Evolutionary conservation across 106 monocot species (phyloP), one percentile per base, ranked within the genome.

Genomic region (Dendrobium huoshanense): DNA sequence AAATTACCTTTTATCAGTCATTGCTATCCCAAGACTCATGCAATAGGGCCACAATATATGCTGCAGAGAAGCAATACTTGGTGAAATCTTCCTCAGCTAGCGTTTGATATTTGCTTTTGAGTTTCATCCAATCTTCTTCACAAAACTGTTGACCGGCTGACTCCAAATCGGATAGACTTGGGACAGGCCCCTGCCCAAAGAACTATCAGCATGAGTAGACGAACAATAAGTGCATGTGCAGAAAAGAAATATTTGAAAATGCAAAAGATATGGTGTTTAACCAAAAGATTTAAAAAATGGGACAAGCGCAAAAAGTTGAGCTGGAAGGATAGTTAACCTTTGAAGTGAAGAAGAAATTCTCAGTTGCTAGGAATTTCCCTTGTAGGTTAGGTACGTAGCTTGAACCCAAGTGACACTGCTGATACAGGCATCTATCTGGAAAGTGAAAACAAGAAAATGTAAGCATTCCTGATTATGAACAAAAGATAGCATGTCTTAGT

Each of bases 51-150:
- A 96, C 94, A 73, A 96, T 94, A 68, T 96, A 96, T 68, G 96
- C 96, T 78, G 94, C 88, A 79, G 96, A 96, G 83, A 96, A 96
- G 82, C 96, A 96, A 82, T 94, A 96, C 7, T 77, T 90, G 72
- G 83, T 78, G 25, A 94, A 79, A 77, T 88, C 90, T 75, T 87
- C 92, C 17, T 89, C 92, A 0, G 77, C 58, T 10, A 79, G 22
- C 77, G 40, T 72, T 82, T 79, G 81, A 72, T 92, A 89, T 56
- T 81, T 86, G 68, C 81, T 72, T 84, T 81, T 86, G 45, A 94
- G 83, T 13, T 67, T 86, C 67, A 59, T 56, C 89, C 83, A 92
- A 65, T 96, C 88, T 67, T 87, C 83, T 55, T 80, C 86, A 81
- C 96, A 96, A 73, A 90, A 94, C 85, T 75, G 77, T 74, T 89